phyloP scores from a whole-genome alignment of 306 rosid genomes.

The Macrotyloma uniflorum region DNA sequence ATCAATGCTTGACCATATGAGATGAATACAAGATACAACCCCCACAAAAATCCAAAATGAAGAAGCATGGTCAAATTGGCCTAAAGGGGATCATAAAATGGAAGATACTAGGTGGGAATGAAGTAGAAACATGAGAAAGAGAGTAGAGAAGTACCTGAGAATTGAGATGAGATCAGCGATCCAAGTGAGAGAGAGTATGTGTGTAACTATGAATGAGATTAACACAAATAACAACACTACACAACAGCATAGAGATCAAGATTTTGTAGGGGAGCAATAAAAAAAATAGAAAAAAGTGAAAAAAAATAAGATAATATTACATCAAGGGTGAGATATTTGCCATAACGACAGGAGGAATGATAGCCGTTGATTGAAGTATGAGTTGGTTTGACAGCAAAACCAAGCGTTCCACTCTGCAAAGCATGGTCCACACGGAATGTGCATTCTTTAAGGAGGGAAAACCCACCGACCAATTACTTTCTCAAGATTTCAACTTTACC shows the following conservation, averaged over 20 bases:
- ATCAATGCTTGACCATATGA: conserved; percentile 18
- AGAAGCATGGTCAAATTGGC: neutral
- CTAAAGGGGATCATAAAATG: conserved; percentile 1
- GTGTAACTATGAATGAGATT: neutral
- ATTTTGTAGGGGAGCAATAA: neutral
- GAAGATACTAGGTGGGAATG: neutral
- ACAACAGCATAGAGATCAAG: neutral
- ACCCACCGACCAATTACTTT: conserved; percentile 14
- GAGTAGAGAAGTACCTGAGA: conserved; percentile 39
- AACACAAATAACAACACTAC: neutral
- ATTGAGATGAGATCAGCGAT: conserved; percentile 29
- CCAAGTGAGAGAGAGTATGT: neutral
- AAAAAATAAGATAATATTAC: neutral
- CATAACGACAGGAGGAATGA: neutral
- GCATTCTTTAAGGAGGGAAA: neutral
- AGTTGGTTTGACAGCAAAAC: neutral
- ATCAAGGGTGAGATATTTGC: conserved; percentile 29
- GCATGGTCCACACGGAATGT: conserved; percentile 32
- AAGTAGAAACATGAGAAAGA: neutral
- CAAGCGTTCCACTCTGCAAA: neutral
- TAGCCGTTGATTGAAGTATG: conserved; percentile 30
- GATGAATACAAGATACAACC: neutral
- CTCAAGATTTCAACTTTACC: neutral
- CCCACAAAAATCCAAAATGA: neutral
- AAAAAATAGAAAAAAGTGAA: neutral